Evolutionary conservation across 2,329 filamentous ascomycete genomes (phyloP).

Genomic region (Apiospora aurea): DNA sequence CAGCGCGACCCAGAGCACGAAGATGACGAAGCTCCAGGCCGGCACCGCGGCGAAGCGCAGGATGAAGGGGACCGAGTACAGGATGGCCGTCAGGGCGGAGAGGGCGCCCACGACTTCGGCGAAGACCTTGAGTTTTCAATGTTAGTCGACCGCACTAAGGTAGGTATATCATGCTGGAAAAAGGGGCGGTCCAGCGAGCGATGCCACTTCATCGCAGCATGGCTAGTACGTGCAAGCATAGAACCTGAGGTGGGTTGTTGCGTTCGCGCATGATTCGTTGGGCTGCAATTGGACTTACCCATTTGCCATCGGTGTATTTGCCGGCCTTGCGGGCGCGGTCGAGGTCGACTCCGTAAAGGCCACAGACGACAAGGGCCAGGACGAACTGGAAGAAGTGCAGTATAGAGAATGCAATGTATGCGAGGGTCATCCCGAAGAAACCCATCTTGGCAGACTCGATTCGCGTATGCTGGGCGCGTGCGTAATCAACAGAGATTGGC

Average conservation of each 20-base stretch:
- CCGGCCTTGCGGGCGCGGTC: slow-evolving; percentile 57
- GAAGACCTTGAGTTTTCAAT: slow-evolving; percentile 64
- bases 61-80: slow-evolving; percentile 72
- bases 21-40: slow-evolving; percentile 74
- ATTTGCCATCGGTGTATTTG: slow-evolving; percentile 68
- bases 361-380: slow-evolving; percentile 77
- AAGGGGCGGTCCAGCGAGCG: no score
- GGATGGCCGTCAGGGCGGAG: slow-evolving; percentile 66
- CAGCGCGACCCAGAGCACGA: slow-evolving; percentile 79
- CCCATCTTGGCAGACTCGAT: slow-evolving; percentile 47
- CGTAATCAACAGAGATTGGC: not conserved
- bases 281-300: slow-evolving; percentile 58
- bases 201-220: not conserved
- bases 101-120: slow-evolving; percentile 74
- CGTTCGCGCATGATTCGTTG: not conserved
- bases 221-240: no score
- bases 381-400: slow-evolving; percentile 81
- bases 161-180: not conserved
- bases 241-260: not conserved
- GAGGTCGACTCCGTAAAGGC: slow-evolving; percentile 78
- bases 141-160: not conserved
- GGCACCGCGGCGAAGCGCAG: slow-evolving; percentile 62
- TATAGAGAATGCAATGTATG: slow-evolving; percentile 63
- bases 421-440: slow-evolving; percentile 50
- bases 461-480: not conserved